Conservation (phyloP, 2,329 filamentous ascomycete species). For the Dactylellina sp. region DNA sequence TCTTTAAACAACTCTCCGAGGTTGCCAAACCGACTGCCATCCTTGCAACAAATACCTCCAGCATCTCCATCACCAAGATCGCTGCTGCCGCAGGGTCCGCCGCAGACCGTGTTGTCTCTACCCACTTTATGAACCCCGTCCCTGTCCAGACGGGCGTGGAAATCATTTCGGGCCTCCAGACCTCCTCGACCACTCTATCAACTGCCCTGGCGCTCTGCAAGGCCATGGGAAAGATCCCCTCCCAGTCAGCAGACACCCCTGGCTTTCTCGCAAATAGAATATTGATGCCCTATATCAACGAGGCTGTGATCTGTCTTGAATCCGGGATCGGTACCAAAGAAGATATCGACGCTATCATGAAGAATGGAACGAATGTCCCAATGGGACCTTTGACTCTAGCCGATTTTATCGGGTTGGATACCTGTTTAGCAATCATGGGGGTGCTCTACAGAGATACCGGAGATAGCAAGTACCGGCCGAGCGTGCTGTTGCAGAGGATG, state of each 20-base stretch:
- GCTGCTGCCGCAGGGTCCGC: conserved; percentile 80
- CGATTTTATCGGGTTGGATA: conserved; percentile 97
- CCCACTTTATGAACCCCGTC: conserved; percentile 99
- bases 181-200: conserved; percentile 81
- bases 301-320: conserved; percentile 95
- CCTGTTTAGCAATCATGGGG: conserved; percentile 96
- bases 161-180: conserved; percentile 95
- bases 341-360: conserved; percentile 98
- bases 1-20: conserved; percentile 84
- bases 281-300: conserved; percentile 99
- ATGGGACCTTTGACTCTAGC: conserved; percentile 96
- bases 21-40: conserved; percentile 87
- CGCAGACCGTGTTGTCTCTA: conserved; percentile 87
- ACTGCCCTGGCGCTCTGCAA: conserved; percentile 87
- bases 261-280: conserved; percentile 97
- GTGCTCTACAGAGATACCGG: conserved; percentile 91
- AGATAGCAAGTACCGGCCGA: conserved; percentile 94
- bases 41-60: conserved; percentile 97
- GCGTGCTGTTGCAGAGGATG: conserved; percentile 90
- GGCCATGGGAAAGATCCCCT: conserved; percentile 92
- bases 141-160: conserved; percentile 97
- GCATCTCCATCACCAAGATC: conserved; percentile 96
- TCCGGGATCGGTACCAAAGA: conserved; percentile 89
- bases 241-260: conserved; percentile 86
- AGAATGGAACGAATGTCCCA: conserved; percentile 97